These are phyloP conservation scores for Pyrenopolyporus hunteri DNA, from an alignment of 495 filamentous ascomycete genomes.

Conservation along the genomic window DNA sequence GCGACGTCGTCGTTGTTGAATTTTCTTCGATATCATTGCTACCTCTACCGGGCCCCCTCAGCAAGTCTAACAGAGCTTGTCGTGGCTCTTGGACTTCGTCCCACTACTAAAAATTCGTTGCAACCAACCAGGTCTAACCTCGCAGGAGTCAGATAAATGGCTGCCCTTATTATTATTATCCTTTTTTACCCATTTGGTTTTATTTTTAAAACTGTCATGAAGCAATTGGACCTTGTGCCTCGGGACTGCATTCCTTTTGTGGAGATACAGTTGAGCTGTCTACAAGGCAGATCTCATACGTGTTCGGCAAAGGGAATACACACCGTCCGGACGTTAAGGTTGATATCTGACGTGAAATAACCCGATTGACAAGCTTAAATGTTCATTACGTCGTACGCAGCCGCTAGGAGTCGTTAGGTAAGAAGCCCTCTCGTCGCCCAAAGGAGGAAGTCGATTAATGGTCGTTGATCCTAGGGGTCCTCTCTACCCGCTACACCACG, in stretches of 20 bases:
- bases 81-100: constrained; percentile 22
- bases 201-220: constrained; percentile 2
- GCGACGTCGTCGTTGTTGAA: constrained; percentile 17
- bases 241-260: constrained; percentile 40
- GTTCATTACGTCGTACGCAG: constrained; percentile 19
- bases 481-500: constrained; percentile 26
- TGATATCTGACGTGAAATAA: constrained; percentile 32
- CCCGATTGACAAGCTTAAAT: constrained; percentile 27
- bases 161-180: neutral
- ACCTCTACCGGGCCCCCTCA: constrained; percentile 9
- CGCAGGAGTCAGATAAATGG: constrained; percentile 14
- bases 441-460: constrained; percentile 33
- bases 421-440: constrained; percentile 31
- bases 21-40: constrained; percentile 21
- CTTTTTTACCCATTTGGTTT: constrained; percentile 16
- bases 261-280: constrained; percentile 34
- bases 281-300: constrained; percentile 39
- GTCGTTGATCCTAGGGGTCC: constrained; percentile 11
- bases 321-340: constrained; percentile 17
- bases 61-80: constrained; percentile 29
- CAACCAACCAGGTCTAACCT: constrained; percentile 27
- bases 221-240: constrained; percentile 29
- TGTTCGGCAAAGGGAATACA: constrained; percentile 30
- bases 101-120: constrained; percentile 15
- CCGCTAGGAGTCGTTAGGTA: constrained; percentile 4